Conservation (phyloP, 192 early-diverging fungal species). For the Backusella parvicylindrica region DNA sequence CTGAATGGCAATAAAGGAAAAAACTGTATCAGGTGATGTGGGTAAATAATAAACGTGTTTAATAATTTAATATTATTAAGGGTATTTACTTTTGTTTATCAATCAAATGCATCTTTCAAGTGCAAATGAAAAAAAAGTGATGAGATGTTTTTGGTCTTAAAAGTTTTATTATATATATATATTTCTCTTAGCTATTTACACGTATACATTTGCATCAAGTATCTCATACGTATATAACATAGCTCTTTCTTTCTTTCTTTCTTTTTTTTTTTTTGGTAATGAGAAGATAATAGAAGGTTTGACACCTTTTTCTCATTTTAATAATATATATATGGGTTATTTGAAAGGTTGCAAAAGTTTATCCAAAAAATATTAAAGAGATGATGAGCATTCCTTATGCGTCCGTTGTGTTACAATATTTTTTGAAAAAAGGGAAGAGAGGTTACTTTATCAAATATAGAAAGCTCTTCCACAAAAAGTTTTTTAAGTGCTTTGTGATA, state of each 20-base stretch:
- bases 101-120: background rate
- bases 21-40: background rate
- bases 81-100: conserved; percentile 1
- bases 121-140: background rate
- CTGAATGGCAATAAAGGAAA: background rate
- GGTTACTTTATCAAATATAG: background rate
- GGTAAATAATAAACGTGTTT: background rate
- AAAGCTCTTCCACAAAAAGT: background rate
- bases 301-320: background rate
- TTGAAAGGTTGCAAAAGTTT: background rate
- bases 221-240: background rate
- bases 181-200: background rate
- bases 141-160: background rate
- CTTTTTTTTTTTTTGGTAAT: background rate
- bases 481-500: background rate
- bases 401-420: background rate
- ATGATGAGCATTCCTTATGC: background rate
- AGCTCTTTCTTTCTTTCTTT: too few relatives aligned
- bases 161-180: background rate
- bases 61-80: background rate
- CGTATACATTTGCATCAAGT: background rate
- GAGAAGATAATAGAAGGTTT: background rate
- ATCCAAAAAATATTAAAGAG: background rate
- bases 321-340: background rate
- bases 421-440: background rate